Percentiles rank a stretch among this genome's conserved stretches.
These are phyloP conservation scores for Calendula officinalis DNA, from an alignment of 129 eudicot species.

Conservation along the genomic window DNA sequence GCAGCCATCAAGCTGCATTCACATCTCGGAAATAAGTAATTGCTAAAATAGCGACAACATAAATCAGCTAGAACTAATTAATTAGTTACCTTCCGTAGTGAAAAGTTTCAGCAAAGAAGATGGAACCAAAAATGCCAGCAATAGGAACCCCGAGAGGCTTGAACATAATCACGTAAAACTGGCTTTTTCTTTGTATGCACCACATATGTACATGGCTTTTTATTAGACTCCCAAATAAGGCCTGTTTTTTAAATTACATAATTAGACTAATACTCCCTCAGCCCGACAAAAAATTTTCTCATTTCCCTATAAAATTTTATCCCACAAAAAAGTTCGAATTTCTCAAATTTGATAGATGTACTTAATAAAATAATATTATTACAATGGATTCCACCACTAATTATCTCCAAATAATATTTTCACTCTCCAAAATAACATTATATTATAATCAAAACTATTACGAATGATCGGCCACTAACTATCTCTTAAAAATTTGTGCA, in stretches of 20 bases:
- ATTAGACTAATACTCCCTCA: not conserved
- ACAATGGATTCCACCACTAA: too few relatives aligned
- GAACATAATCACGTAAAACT: conserved; percentile 55
- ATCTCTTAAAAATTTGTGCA: too few relatives aligned
- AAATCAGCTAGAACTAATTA: too few relatives aligned
- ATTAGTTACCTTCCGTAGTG: conserved; percentile 55
- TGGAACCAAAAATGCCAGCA: conserved; percentile 46
- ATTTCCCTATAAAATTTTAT: too few relatives aligned
- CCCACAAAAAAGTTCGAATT: too few relatives aligned
- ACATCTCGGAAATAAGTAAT: not conserved
- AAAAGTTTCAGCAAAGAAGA: conserved; percentile 50
- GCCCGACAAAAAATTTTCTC: too few relatives aligned
- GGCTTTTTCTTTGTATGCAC: conserved; percentile 54
- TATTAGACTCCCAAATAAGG: conserved; percentile 55
- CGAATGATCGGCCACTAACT: too few relatives aligned
- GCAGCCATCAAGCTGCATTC: conserved; percentile 61
- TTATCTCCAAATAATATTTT: too few relatives aligned
- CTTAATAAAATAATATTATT: too few relatives aligned
- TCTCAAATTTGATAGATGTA: too few relatives aligned
- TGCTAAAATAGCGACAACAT: not conserved
- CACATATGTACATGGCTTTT: conserved; percentile 54
- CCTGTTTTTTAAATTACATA: conserved; percentile 30
- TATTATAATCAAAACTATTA: too few relatives aligned
- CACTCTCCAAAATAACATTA: too few relatives aligned
- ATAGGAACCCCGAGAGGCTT: conserved; percentile 67